Base-by-base conservation (phyloP, 2,329 filamentous ascomycete species). In the Ophiostoma ips region DNA sequence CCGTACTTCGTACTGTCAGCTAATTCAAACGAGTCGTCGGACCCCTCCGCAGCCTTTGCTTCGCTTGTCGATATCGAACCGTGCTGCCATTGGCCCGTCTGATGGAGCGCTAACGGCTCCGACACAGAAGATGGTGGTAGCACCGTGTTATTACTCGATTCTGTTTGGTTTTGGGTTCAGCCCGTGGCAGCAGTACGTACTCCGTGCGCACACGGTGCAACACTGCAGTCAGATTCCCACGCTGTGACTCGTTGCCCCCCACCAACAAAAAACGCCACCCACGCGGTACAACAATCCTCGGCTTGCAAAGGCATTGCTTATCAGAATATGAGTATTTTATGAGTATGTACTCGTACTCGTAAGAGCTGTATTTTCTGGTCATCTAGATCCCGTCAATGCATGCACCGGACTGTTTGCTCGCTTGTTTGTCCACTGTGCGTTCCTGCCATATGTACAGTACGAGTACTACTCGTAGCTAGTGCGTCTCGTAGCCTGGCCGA, bases 61-160 rank as follows among this genome's bases (percentile, higher is more conserved):
- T 49, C 13, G 18, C 36, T 18, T 19, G 37, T 52, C 28, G 51
- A 52, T 52, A 52, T 52, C 51, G 38, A 45, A 41, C 48, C 43
- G 48, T 18, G 30, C 44, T 52, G 44, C 31, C 24, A 52, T 52
- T 52, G 51, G 51, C 44, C 38, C 37, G 15, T 30, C 35, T 16
- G 43, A 11, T 47, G 51, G 47, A 28, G 21, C 51, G 38, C 51
- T 52, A 52, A 41, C 48, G 43, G 48, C 37, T 44, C 33, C 48
- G 33, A 38, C 47, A 37, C 48, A 48, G 44, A 46, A 24, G 47
- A 49, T 18, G 19, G 15, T 31, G 31, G 43, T 37, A 33, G 30
- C 41, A 47, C 31, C 43, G 35, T 40, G 41, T 21, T 41, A 49
- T 41, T 52, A n/a, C 46, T 48, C 46, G 45, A 44, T 31, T 46